Base-by-base conservation (phyloP, 2,329 filamentous ascomycete genomes). In the Cordyceps pruinosa region DNA sequence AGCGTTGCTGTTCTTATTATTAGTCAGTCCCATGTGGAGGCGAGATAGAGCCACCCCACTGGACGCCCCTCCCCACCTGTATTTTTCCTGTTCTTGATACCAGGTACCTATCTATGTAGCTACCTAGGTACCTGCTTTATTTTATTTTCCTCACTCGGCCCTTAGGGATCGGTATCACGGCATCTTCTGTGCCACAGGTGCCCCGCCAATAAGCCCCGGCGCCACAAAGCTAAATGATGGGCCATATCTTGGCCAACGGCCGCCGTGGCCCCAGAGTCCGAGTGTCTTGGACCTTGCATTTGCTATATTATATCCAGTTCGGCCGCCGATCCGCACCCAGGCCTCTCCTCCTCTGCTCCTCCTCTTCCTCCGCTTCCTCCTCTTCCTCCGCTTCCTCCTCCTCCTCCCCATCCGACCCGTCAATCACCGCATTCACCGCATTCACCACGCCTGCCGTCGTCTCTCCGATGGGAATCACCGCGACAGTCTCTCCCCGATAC, bases 101-200 rank as follows among this genome's bases (percentile, higher is more conserved):
- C n/a, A n/a, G n/a, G n/a, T n/a, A n/a, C n/a, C n/a, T n/a, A n/a
- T n/a, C n/a, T n/a, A n/a, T n/a, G n/a, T n/a, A n/a, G n/a, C n/a
- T n/a, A n/a, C n/a, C n/a, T n/a, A n/a, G n/a, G n/a, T n/a, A n/a
- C n/a, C n/a, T n/a, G n/a, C n/a, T n/a, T n/a, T n/a, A n/a, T n/a
- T n/a, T n/a, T n/a, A n/a, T n/a, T n/a, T n/a, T n/a, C n/a, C n/a
- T n/a, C n/a, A n/a, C n/a, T n/a, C n/a, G n/a, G n/a, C n/a, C 15
- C 26, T 28, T 47, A 28, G 21, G 57, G 57, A 58, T 58, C 57
- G 57, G 57, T 58, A 56, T 42, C 57, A 58, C 57, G 57, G 57
- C 57, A 58, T 58, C 57, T 58, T 45, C 56, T 37, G 44, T 53
- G 49, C 50, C 45, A 41, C 19, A 48, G n/a, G 26, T 54, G 56